phyloP scores from a whole-genome alignment of 495 filamentous ascomycete genomes.

The Penicillium fimorum region DNA sequence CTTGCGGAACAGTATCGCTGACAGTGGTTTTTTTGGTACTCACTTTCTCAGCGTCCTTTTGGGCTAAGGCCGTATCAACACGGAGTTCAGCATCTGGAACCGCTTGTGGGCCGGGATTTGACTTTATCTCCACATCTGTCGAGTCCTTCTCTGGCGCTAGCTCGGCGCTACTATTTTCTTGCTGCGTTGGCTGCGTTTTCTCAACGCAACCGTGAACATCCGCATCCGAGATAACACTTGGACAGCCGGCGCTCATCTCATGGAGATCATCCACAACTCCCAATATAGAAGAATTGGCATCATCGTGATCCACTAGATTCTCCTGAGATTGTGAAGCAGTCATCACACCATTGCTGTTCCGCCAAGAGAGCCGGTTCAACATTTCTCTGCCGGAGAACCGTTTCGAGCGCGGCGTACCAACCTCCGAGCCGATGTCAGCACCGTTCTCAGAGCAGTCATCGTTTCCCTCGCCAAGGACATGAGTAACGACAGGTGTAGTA shows the following conservation, averaged over 20 bases:
- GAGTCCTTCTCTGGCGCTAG: background rate
- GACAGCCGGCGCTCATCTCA: constrained; percentile 20
- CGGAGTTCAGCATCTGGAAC: background rate
- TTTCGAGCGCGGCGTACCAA: constrained; percentile 32
- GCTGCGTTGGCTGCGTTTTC: background rate
- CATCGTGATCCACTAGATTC: constrained; percentile 23
- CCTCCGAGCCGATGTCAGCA: constrained; percentile 38
- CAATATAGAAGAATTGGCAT: constrained; percentile 28
- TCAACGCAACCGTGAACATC: constrained; percentile 2
- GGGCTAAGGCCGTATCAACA: background rate
- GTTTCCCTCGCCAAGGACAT: constrained; percentile 23
- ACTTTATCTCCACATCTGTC: background rate
- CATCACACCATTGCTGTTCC: constrained; percentile 10
- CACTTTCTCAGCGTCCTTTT: background rate
- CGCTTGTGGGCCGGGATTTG: background rate
- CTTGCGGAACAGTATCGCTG: background rate
- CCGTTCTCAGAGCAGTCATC: constrained; percentile 35
- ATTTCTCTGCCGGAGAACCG: constrained; percentile 27
- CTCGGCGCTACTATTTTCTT: background rate
- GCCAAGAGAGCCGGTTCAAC: constrained; percentile 22
- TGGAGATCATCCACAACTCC: constrained; percentile 29
- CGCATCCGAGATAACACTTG: constrained; percentile 16
- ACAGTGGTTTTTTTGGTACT: background rate
- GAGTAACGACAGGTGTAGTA: constrained; percentile 8
- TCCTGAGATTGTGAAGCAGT: constrained; percentile 25